These are phyloP conservation scores for Neurospora sp. DNA, from an alignment of 495 filamentous ascomycete genomes.

Conservation along the genomic window DNA sequence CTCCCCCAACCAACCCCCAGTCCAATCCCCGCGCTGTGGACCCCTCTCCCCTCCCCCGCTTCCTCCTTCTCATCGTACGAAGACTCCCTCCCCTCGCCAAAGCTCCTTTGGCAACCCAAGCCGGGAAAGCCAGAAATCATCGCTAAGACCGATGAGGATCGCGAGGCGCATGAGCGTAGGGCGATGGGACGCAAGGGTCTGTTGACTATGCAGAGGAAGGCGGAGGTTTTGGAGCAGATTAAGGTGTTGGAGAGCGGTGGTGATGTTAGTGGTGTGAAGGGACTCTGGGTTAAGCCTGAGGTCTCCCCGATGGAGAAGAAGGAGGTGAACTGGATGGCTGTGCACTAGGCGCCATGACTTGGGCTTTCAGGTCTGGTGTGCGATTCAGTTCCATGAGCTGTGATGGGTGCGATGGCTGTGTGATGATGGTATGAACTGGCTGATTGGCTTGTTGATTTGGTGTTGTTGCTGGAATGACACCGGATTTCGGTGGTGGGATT, in stretches of 20 bases:
- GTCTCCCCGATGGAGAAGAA: neutral
- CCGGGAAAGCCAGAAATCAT: neutral
- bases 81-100: too few species aligned
- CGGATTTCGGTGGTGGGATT: too few species aligned
- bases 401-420: neutral
- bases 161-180: conserved; percentile 6
- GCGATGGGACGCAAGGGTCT: conserved; percentile 8
- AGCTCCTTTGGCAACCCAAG: neutral
- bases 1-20: neutral
- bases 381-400: too few species aligned
- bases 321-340: neutral
- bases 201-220: conserved; percentile 4
- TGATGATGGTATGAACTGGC: too few species aligned
- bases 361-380: too few species aligned
- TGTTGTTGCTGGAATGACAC: too few species aligned
- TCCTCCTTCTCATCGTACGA: neutral
- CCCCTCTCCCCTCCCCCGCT: neutral
- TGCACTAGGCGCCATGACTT: too few species aligned
- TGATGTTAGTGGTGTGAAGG: neutral
- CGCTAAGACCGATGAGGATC: conserved; percentile 13
- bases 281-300: conserved; percentile 6
- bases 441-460: too few species aligned
- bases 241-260: conserved; percentile 12
- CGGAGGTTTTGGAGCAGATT: conserved; percentile 19
- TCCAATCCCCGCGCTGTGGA: neutral